Percentiles rank a stretch among this genome's conserved stretches.
These are phyloP conservation scores for Helicocarpus griseus DNA, from an alignment of 2,329 filamentous ascomycete genomes.

Conservation along the genomic window DNA sequence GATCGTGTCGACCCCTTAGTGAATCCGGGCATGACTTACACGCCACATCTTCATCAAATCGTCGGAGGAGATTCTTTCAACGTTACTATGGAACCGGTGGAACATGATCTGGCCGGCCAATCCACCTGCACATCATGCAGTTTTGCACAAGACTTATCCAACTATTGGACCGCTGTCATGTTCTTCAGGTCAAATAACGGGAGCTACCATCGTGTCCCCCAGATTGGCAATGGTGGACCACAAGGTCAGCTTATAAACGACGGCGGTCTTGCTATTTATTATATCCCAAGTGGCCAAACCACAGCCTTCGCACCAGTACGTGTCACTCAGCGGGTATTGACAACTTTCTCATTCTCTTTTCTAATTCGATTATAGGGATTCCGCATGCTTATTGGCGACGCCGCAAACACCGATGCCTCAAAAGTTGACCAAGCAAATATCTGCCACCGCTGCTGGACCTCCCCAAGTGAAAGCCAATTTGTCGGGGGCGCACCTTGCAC, in stretches of 20 bases:
- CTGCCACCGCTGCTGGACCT: not conserved
- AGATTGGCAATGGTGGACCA: conserved; percentile 16
- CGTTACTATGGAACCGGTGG: conserved; percentile 36
- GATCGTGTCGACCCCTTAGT: conserved; percentile 40
- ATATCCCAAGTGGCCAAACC: not conserved
- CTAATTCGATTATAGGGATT: not conserved
- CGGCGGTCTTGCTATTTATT: not conserved
- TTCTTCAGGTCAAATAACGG: conserved; percentile 39
- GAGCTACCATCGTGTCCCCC: conserved; percentile 35
- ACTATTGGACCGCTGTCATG: conserved; percentile 42
- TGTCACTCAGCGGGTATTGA: not conserved
- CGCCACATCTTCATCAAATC: conserved; percentile 38
- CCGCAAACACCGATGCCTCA: not conserved
- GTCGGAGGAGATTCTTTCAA: conserved; percentile 40
- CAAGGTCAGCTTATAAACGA: not conserved
- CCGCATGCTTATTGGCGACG: not conserved
- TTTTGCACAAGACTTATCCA: conserved; percentile 37
- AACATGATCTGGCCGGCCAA: conserved; percentile 14
- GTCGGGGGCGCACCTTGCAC: not conserved
- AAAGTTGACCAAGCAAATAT: not conserved
- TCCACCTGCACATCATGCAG: conserved; percentile 31
- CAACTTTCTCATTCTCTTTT: not conserved
- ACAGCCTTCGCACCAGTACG: not conserved
- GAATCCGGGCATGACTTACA: conserved; percentile 37
- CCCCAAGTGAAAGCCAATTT: not conserved